Conservation (phyloP, 208 protist genomes). For the Chromosphaera perkinsii region DNA sequence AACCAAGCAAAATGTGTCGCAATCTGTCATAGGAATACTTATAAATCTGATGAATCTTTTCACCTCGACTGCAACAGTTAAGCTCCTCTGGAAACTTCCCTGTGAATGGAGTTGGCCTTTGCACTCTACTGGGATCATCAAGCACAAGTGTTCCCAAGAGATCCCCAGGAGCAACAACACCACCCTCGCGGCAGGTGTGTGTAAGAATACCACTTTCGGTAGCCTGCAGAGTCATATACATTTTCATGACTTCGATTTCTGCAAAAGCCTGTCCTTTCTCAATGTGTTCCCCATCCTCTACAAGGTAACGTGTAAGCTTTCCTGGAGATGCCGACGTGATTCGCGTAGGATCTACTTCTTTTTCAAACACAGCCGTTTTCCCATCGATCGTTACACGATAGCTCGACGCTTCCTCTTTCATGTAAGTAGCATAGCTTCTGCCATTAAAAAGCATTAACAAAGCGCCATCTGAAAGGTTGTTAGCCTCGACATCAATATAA, state of each 20-base stretch:
- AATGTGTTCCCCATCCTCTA: conserved; percentile 79
- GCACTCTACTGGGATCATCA: conserved; percentile 78
- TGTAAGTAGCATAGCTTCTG: conserved; percentile 73
- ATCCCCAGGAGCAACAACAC: conserved; percentile 80
- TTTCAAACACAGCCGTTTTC: conserved; percentile 77
- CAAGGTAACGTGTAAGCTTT: conserved; percentile 86
- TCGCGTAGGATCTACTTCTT: conserved; percentile 86
- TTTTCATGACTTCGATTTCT: conserved; percentile 98
- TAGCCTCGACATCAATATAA: conserved; percentile 32
- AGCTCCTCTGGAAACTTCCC: conserved; percentile 19
- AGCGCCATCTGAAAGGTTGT: conserved; percentile 49
- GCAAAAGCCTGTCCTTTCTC: conserved; percentile 69
- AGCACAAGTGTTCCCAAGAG: conserved; percentile 81
- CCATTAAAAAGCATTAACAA: conserved; percentile 52
- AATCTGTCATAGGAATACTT: not conserved
- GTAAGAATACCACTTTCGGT: conserved; percentile 65
- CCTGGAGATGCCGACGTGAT: conserved; percentile 80
- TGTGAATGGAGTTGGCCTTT: conserved; percentile 35
- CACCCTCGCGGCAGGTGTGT: conserved; percentile 54
- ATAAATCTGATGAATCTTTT: conserved; percentile 30
- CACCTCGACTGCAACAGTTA: not conserved
- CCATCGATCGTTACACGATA: conserved; percentile 80
- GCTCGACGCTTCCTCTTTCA: conserved; percentile 75
- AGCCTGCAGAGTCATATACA: conserved; percentile 84
- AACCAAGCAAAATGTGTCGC: conserved; percentile 16